Base-by-base conservation (phyloP, 2,329 filamentous ascomycete species). In the Colletotrichum phormii region DNA sequence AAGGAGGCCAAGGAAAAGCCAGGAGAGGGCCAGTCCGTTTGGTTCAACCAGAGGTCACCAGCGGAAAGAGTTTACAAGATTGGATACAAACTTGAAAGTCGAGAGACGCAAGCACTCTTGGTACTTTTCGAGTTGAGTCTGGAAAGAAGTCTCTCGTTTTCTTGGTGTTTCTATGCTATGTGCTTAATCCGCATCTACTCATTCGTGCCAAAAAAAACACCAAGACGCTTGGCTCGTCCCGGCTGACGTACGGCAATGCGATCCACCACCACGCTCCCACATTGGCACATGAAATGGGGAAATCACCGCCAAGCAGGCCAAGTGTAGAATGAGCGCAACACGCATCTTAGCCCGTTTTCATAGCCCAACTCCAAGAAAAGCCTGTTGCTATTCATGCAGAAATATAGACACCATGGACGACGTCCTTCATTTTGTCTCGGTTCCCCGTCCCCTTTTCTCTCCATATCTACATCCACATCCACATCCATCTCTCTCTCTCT, bases 171-270 rank as follows among this genome's bases (percentile, higher is more conserved):
- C 37, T 42, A 37, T 63, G 37, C 59, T 26, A 61, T 42, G 18
- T 1, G 9, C 42, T 15, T n/a, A 7, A 1, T 49, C 24, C 46
- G 8, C 58, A 46, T 55, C 26, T 26, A 26, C 26, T 8, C 29
- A 49, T 9, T n/a, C 64, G 58, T 59, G 58, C 49, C 37, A n/a
- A n/a, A n/a, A 49, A 72, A 66, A 72, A 53, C 68, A 72, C 64
- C 65, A 69, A 72, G 69, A 69, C 31, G 26, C 69, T 72, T 72
- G 69, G 69, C 69, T 69, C 26, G 15, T 49, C 65, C 59, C 54
- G 51, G 69, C 69, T 72, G 69, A 72, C 69, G 69, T 64, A 72
- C 65, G 46, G 55, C 46, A n/a, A 63, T 58, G 53, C 69, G 65
- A 53, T 46, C 42, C 53, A 59, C 63, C 18, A 18, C 13, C 12